A percentile compares a stretch with the other conserved stretches of the same genome.
phyloP scores from a whole-genome alignment of 768 basidiomycete genomes.

The Tricholoma flavovirens region DNA sequence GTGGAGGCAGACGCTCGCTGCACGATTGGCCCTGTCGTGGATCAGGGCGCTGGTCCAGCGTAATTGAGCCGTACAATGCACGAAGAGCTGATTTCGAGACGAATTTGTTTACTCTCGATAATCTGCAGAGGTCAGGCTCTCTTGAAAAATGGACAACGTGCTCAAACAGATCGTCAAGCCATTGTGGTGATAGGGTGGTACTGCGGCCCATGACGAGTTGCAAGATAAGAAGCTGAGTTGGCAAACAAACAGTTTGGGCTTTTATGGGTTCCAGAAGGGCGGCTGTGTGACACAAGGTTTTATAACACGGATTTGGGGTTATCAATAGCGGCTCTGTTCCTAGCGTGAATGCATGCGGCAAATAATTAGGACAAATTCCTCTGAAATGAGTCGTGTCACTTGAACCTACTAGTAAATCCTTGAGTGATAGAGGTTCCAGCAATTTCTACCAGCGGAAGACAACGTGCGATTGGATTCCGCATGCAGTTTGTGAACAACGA shows the following conservation, averaged over 20 bases:
- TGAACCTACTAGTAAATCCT: no score
- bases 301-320: not conserved
- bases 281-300: not conserved
- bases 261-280: not conserved
- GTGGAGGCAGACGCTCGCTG: not conserved
- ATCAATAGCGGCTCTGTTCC: not conserved
- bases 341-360: no score
- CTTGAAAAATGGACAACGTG: not conserved
- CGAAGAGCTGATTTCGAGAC: not conserved
- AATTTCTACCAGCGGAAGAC: no score
- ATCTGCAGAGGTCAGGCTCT: not conserved
- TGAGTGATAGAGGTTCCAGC: no score
- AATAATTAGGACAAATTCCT: no score
- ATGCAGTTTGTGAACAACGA: no score
- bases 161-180: not conserved
- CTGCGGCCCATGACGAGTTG: not conserved
- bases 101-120: not conserved
- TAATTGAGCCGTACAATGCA: constrained; percentile 1
- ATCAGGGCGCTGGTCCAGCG: not conserved
- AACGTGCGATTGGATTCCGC: no score
- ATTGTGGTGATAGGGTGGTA: not conserved
- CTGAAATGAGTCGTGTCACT: no score
- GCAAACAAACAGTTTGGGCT: not conserved
- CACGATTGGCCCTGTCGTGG: not conserved
- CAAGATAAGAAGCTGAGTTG: not conserved